These are phyloP conservation scores for Cryphonectria radicalis DNA, from an alignment of 2,329 filamentous ascomycete species.

Conservation along the genomic window DNA sequence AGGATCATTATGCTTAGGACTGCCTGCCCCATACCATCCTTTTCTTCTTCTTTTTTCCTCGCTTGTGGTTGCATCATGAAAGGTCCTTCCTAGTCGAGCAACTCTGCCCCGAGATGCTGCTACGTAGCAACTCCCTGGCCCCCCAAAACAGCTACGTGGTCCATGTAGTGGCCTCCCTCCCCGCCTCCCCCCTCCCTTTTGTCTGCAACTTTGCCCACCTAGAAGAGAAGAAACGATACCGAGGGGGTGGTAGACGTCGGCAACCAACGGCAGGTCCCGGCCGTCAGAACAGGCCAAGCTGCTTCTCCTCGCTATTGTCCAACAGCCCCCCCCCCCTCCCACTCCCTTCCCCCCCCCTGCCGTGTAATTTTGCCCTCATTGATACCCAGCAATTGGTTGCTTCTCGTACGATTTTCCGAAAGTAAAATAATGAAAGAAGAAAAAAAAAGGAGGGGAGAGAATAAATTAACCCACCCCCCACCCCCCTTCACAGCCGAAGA, in stretches of 20 bases:
- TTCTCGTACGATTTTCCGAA: no score
- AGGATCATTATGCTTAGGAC: constrained; percentile 1
- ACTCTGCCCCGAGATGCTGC: background rate
- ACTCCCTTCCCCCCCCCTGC: no score
- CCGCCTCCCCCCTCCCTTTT: no score
- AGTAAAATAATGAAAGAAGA: no score
- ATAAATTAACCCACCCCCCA: no score
- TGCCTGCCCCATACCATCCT: background rate
- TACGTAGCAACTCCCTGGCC: background rate
- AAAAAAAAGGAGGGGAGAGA: no score
- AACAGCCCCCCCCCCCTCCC: background rate
- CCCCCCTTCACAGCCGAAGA: no score
- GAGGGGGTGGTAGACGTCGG: background rate
- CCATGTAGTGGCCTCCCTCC: no score
- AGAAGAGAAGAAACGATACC: background rate
- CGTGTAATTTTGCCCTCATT: background rate
- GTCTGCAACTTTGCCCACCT: no score
- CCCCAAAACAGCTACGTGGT: background rate
- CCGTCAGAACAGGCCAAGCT: background rate
- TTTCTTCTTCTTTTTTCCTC: background rate
- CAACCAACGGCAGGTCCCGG: background rate
- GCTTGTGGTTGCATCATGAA: background rate
- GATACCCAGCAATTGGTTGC: background rate
- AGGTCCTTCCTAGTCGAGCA: background rate
- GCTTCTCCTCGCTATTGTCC: background rate